Base-by-base conservation (phyloP, 371 early-diverging fungal species). In the Mortierella sp. region DNA sequence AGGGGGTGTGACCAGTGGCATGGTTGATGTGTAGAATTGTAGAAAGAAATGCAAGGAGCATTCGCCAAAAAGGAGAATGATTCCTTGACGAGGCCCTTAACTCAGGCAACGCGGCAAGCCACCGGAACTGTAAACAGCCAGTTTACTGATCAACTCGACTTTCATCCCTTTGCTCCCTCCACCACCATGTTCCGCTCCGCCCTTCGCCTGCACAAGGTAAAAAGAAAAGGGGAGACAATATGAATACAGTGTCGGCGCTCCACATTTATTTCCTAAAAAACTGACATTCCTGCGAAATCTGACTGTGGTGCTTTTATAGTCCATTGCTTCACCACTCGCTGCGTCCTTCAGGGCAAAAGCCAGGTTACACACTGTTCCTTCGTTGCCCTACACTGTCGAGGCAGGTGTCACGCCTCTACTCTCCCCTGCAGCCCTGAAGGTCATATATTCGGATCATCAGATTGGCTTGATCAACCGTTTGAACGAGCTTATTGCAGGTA, bases 401-500 rank as follows among this genome's bases (percentile, higher is more conserved):
- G 7, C 65, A 0, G 82, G 82, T 33, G 76, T 76, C 33, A 63
- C 38, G 50, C 82, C 82, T 7, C 59, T 81, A 24, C 60, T 81
- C 28, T 81, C 82, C 5, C 73, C 82, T n/a, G 47, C 72, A 19
- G 82, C 82, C 0, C 43, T 81, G 66, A 81, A 81, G 63, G 41
- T 76, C 10, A 76, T 81, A 66, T 81, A 81, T 57, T 41, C 61
- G 22, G 82, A 81, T 45, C 82, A 81, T 45, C 76, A 76, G 48
- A 72, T 60, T 21, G 72, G 76, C 28, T 69, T 81, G 11, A 70
- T 81, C 60, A 67, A 69, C 70, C 76, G 82, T 32, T 63, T 81
- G 55, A 81, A 81, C 67, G 76, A 76, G 60, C 76, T 81, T 45
- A 81, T 81, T 59, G 82, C 82, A 61, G 82, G 82, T 81, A 58